phyloP scores from a whole-genome alignment of 164 flowering plant genomes.

The Houttuynia cordata region DNA sequence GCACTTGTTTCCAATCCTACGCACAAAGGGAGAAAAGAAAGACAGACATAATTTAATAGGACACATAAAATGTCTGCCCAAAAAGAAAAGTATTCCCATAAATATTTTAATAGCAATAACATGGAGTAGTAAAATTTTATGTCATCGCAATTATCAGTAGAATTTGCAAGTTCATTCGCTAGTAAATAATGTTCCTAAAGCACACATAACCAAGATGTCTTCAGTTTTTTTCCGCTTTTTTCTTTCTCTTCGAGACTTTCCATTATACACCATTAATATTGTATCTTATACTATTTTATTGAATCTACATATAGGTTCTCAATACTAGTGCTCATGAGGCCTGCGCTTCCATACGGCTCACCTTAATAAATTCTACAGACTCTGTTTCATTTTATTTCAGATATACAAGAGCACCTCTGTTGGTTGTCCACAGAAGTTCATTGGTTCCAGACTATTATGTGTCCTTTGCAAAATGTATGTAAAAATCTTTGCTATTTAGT shows the following conservation, averaged over 20 bases:
- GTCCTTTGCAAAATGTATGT: background rate
- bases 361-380: background rate
- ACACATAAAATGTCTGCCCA: background rate
- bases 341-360: background rate
- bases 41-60: no score
- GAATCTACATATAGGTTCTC: no score
- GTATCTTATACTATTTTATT: no score
- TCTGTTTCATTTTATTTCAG: background rate
- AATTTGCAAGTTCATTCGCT: background rate
- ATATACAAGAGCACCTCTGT: no score
- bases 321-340: no score
- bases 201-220: no score
- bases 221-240: no score
- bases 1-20: conserved; percentile 63
- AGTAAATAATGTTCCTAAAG: background rate
- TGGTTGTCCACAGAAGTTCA: background rate
- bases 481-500: background rate
- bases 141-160: background rate
- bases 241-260: no score
- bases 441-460: background rate
- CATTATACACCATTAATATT: no score
- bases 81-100: background rate
- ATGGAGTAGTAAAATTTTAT: background rate
- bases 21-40: no score
- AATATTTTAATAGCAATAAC: background rate